phyloP scores from a whole-genome alignment of 1,139 yeast species.

The Nakaseomyces kungkrabaensis region DNA sequence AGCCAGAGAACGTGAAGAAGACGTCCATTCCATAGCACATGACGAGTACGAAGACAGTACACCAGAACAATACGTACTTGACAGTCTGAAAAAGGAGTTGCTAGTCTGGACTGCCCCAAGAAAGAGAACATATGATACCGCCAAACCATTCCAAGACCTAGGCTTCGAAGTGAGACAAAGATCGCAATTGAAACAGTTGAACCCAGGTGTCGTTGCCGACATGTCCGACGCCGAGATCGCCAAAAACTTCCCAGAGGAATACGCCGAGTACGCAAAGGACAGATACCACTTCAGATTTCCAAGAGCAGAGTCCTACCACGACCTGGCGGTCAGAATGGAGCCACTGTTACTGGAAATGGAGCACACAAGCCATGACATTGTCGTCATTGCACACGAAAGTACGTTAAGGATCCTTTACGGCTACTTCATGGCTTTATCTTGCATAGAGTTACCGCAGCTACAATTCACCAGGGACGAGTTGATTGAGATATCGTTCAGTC shows the following conservation, averaged over 20 bases:
- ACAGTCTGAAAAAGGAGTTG: slow-evolving; percentile 22
- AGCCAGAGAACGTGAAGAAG: slow-evolving; percentile 14
- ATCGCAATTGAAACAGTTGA: slow-evolving; percentile 74
- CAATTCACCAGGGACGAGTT: slow-evolving; percentile 73
- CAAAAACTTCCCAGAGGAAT: slow-evolving; percentile 58
- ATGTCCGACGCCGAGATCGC: slow-evolving; percentile 52
- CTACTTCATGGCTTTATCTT: slow-evolving; percentile 84
- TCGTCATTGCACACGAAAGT: slow-evolving; percentile 89
- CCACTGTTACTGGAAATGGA: slow-evolving; percentile 90
- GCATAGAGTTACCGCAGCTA: slow-evolving; percentile 72
- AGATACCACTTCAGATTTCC: slow-evolving; percentile 92
- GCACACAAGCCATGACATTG: slow-evolving; percentile 75
- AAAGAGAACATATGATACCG: slow-evolving; percentile 71
- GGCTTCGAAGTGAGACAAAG: slow-evolving; percentile 61
- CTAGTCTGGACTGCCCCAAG: slow-evolving; percentile 92
- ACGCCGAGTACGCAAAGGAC: slow-evolving; percentile 52
- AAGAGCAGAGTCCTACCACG: slow-evolving; percentile 91
- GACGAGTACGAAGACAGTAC: background rate
- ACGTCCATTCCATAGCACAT: slow-evolving; percentile 23
- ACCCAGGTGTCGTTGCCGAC: slow-evolving; percentile 83
- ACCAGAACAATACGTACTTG: background rate
- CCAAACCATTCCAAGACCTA: slow-evolving; percentile 50
- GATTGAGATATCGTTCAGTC: slow-evolving; percentile 73
- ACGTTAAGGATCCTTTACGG: slow-evolving; percentile 85
- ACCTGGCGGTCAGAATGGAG: slow-evolving; percentile 87